Conservation (phyloP, 805 yeast genomes). For the Sugiyamaella americana region DNA sequence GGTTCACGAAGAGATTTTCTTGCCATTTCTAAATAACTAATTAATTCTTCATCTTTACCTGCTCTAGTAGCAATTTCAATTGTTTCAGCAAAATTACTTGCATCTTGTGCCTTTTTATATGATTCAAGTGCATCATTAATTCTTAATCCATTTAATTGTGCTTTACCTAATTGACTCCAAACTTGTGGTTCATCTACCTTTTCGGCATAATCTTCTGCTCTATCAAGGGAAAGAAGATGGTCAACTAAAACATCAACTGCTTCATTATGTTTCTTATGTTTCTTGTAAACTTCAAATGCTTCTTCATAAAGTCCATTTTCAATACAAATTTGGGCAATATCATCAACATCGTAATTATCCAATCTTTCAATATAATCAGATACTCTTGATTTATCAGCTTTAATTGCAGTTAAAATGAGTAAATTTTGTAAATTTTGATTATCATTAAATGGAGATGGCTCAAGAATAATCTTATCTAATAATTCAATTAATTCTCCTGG, state of each 20-base stretch:
- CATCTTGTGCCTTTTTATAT: slow-evolving; percentile 86
- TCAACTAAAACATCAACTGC: slow-evolving; percentile 91
- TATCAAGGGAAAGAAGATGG: slow-evolving; percentile 86
- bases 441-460: slow-evolving; percentile 95
- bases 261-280: slow-evolving; percentile 65
- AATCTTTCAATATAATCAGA: slow-evolving; percentile 77
- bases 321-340: slow-evolving; percentile 87
- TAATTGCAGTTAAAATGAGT: slow-evolving; percentile 87
- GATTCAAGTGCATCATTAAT: slow-evolving; percentile 88
- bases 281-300: slow-evolving; percentile 87
- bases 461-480: slow-evolving; percentile 90
- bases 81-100: slow-evolving; percentile 82
- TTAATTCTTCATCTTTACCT: slow-evolving; percentile 90
- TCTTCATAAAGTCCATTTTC: slow-evolving; percentile 87
- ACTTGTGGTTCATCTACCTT: slow-evolving; percentile 77
- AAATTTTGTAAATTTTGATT: slow-evolving; percentile 93
- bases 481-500: slow-evolving; percentile 91
- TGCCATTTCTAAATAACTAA: slow-evolving; percentile 84
- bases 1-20: slow-evolving; percentile 89
- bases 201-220: slow-evolving; percentile 91
- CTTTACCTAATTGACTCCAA: slow-evolving; percentile 94
- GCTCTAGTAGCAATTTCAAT: slow-evolving; percentile 94
- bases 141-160: slow-evolving; percentile 90
- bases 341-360: slow-evolving; percentile 86
- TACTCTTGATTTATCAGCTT: slow-evolving; percentile 87